phyloP scores from a whole-genome alignment of 164 flowering plant species.

The Sedum album region DNA sequence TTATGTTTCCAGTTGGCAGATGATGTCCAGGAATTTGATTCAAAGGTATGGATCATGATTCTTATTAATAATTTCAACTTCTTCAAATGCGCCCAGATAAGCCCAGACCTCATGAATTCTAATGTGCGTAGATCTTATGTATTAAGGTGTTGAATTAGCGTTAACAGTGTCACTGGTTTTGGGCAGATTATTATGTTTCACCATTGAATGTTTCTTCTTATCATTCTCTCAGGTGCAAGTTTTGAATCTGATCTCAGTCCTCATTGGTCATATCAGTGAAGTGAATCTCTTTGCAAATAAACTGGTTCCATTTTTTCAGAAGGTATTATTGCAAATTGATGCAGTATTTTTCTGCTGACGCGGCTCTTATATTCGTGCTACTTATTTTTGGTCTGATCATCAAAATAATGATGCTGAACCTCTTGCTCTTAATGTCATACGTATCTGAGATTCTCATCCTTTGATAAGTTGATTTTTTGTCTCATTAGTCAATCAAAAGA shows the following conservation, averaged over 20 bases:
- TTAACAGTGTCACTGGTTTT: neutral
- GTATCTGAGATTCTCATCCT: neutral
- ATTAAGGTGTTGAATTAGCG: neutral
- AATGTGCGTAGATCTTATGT: neutral
- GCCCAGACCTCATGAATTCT: neutral
- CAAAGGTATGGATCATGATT: conserved; percentile 92
- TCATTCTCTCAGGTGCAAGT: conserved; percentile 67
- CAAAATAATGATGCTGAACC: neutral
- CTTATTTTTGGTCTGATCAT: neutral
- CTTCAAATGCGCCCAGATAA: too few species aligned
- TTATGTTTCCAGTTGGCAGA: conserved; percentile 78
- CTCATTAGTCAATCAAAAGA: neutral
- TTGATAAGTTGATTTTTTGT: neutral
- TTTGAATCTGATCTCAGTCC: conserved; percentile 69
- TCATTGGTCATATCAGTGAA: conserved; percentile 49
- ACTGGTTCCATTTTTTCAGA: conserved; percentile 68
- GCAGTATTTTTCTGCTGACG: neutral
- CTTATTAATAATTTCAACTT: too few species aligned
- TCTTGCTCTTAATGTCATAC: too few species aligned
- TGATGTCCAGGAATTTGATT: conserved; percentile 90
- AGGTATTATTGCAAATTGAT: conserved; percentile 32
- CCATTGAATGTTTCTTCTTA: neutral
- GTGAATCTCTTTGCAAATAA: conserved; percentile 60
- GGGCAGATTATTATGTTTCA: neutral
- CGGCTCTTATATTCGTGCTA: neutral